Conservation (phyloP, 108 stramenopile species). For the Skeletonema grethae region DNA sequence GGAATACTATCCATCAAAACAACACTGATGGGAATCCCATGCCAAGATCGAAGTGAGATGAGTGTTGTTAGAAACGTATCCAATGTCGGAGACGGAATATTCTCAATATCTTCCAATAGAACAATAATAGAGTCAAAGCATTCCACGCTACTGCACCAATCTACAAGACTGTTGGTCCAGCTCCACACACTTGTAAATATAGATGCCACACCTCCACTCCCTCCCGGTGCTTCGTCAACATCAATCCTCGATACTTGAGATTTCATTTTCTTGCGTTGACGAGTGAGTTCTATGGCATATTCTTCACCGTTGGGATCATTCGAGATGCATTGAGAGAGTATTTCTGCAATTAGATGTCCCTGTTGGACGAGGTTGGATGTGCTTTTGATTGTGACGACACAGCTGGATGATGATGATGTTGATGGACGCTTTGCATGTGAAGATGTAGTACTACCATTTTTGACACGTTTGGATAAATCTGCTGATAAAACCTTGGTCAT, state of each 20-base stretch:
- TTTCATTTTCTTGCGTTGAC: slow-evolving; percentile 32
- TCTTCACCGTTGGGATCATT: slow-evolving; percentile 35
- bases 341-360: slow-evolving; percentile 32
- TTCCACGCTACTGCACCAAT: slow-evolving; percentile 35
- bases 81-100: slow-evolving; percentile 39
- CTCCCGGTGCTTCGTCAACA: slow-evolving; percentile 7
- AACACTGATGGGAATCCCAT: slow-evolving; percentile 32
- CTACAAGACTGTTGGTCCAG: slow-evolving; percentile 35
- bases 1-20: slow-evolving; percentile 32
- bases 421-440: neutral
- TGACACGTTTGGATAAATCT: slow-evolving; percentile 16
- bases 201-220: slow-evolving; percentile 23
- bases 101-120: slow-evolving; percentile 48
- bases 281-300: slow-evolving; percentile 25
- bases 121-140: slow-evolving; percentile 43
- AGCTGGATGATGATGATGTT: slow-evolving; percentile 6
- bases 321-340: slow-evolving; percentile 42
- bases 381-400: slow-evolving; percentile 29
- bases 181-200: slow-evolving; percentile 26
- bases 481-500: slow-evolving; percentile 17
- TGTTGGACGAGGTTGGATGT: slow-evolving; percentile 32
- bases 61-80: slow-evolving; percentile 36
- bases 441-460: neutral
- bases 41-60: slow-evolving; percentile 28
- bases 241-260: slow-evolving; percentile 6